Evolutionary conservation across 495 filamentous ascomycete genomes (phyloP), one percentile per base, ranked within the genome.

Genomic region (Astrothelium subdiscretum): DNA sequence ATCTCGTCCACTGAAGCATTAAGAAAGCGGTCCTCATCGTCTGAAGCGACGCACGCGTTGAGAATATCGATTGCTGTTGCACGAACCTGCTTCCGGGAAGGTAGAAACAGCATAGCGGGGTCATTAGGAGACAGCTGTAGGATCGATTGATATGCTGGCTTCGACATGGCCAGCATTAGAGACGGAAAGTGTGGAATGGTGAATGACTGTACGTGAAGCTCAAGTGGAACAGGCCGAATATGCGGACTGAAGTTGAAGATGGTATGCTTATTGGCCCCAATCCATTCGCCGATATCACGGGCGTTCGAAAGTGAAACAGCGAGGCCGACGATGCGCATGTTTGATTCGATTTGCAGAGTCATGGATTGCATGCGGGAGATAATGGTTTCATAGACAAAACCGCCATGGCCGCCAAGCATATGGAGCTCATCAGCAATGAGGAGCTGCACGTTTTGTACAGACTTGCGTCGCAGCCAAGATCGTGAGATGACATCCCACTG

Each of bases 361-460:
- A 99, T 95, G 67, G 92, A 94, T 71, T 96, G 91, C 92, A 97
- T 97, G 51, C 94, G 87, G 59, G 95, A 97, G 58, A 99, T 88
- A 59, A 99, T 85, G 54, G 92, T 87, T 74, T 99, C 94, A 72
- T 97, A 99, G 15, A 92, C 82, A 70, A 92, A 95, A 18, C 94
- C 95, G 58, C 83, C 80, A 63, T 87, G 86, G 5, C 92, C 94
- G 61, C 92, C 94, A n/a, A 99, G 79, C 82, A 97, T 85, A 71
- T 97, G 95, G 43, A 99, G 80, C 70, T 99, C 94, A 70, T 99
- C 95, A 2, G 91, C 91, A 67, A 99, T 91, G 73, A 99, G 92
- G 10, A 99, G 77, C 72, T 91, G 85, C 42, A 97, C 86, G 1
- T 84, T 88, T 68, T 96, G 90, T 8, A 99, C 84, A 69, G 95